Evolutionary conservation across 2,329 filamentous ascomycete genomes (phyloP).

Genomic region (Penicillium sp.): DNA sequence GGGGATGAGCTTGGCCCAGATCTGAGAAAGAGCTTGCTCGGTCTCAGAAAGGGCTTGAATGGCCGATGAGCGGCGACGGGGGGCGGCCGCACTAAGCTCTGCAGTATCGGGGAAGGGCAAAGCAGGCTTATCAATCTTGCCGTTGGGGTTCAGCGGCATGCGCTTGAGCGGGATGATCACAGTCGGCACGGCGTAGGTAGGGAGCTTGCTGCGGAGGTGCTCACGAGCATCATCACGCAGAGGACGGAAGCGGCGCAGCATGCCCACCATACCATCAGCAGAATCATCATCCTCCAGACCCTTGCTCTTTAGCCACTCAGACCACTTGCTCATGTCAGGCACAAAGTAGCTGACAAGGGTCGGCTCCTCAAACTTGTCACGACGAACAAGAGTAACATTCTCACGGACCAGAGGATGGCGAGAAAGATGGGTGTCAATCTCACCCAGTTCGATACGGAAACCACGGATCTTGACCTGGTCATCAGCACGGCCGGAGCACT

Average conservation of each 20-base stretch:
- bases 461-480: constrained; percentile 93
- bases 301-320: constrained; percentile 58
- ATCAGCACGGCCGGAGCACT: constrained; percentile 75
- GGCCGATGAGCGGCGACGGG: constrained; percentile 48
- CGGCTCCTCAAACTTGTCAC: constrained; percentile 79
- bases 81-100: constrained; percentile 57
- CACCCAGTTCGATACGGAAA: constrained; percentile 89
- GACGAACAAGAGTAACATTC: constrained; percentile 76
- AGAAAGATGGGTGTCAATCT: constrained; percentile 81
- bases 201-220: constrained; percentile 66
- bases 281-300: constrained; percentile 50
- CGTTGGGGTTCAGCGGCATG: constrained; percentile 77
- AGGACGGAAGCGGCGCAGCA: constrained; percentile 58
- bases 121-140: constrained; percentile 74
- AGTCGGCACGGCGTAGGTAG: constrained; percentile 70
- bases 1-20: constrained; percentile 68
- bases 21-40: constrained; percentile 62
- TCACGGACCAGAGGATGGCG: constrained; percentile 73
- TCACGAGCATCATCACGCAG: constrained; percentile 60
- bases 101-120: constrained; percentile 76
- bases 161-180: constrained; percentile 68
- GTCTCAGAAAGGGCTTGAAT: constrained; percentile 51
- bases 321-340: constrained; percentile 72
- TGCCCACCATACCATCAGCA: constrained; percentile 50
- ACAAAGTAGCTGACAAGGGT: constrained; percentile 88